Conservation (phyloP, 495 filamentous ascomycete genomes). For the Mytilinidion resinicola region DNA sequence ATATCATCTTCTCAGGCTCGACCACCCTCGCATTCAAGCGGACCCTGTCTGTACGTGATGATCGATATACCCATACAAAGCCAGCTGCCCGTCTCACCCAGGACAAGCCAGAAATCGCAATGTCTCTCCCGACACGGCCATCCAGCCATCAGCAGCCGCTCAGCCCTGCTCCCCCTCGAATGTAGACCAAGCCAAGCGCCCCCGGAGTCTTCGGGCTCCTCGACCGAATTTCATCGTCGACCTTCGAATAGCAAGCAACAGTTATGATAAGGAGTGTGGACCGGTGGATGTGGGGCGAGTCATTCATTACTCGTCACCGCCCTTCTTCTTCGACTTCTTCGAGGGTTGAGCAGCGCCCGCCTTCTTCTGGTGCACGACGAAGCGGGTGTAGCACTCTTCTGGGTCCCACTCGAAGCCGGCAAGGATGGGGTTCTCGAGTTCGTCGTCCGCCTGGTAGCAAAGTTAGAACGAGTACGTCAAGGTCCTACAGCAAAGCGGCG, state of each 20-base stretch:
- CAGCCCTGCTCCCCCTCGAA: neutral
- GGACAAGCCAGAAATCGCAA: neutral
- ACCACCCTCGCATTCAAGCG: neutral
- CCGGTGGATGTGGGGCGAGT: slow-evolving; percentile 24
- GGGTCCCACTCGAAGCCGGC: slow-evolving; percentile 93
- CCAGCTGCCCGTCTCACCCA: slow-evolving; percentile 1
- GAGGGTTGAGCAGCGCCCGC: slow-evolving; percentile 48
- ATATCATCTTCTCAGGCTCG: neutral
- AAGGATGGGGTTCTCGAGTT: slow-evolving; percentile 74
- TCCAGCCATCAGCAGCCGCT: neutral
- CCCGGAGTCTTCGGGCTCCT: slow-evolving; percentile 9
- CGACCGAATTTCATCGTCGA: slow-evolving; percentile 11
- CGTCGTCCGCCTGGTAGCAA: slow-evolving; percentile 70
- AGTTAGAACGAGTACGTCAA: neutral
- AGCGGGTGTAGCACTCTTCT: slow-evolving; percentile 65
- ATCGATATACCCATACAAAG: slow-evolving; percentile 1
- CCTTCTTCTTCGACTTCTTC: slow-evolving; percentile 62
- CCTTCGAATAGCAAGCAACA: slow-evolving; percentile 14
- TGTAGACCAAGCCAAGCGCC: neutral
- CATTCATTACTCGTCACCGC: slow-evolving; percentile 28
- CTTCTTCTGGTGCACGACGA: slow-evolving; percentile 79
- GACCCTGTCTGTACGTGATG: neutral
- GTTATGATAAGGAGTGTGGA: slow-evolving; percentile 15
- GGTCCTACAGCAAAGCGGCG: neutral
- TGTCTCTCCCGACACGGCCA: neutral